Evolutionary conservation across 805 yeast genomes (phyloP), one percentile per base, ranked within the genome.

Genomic region (Spathaspora boniae): DNA sequence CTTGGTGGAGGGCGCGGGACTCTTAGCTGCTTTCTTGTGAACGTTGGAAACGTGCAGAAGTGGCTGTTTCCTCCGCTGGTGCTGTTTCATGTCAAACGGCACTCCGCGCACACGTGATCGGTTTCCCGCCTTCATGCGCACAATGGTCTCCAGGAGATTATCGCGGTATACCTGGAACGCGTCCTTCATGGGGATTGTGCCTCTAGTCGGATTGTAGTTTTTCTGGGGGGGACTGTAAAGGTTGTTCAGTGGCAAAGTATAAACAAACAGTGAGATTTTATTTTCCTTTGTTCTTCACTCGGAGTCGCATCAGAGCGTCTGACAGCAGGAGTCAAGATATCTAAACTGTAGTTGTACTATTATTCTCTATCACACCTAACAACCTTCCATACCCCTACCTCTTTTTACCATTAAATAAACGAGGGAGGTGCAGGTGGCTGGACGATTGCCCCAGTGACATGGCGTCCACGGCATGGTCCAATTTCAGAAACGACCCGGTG

Each of bases 121-220:
- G 7, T 31, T 25, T n/a, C 9, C 6, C 7, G 18, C 23, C 26
- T 33, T 27, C 33, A 14, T 37, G 17, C 31, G 33, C 16, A 23
- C 24, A 14, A 31, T 22, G 24, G 32, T 37, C 15, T 15, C 23
- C 14, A 26, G 26, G 16, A 31, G 15, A 7, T 32, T 37, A 12
- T 37, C 29, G 28, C 33, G 32, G 25, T 32, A 37, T 20, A 31
- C 21, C 29, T 37, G 32, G 17, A 37, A 37, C 5, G 40, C 19
- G 23, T 37, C 40, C 31, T 34, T 34, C 33, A 29, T 29, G 11
- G n/a, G n/a, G n/a, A n/a, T n/a, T n/a, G n/a, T n/a, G n/a, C n/a
- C n/a, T n/a, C n/a, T n/a, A n/a, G n/a, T n/a, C n/a, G n/a, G n/a
- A n/a, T n/a, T n/a, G n/a, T 22, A 11, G n/a, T 11, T 22, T 11